phyloP scores from a whole-genome alignment of 2,329 filamentous ascomycete species.

The Arthroderma sp. region DNA sequence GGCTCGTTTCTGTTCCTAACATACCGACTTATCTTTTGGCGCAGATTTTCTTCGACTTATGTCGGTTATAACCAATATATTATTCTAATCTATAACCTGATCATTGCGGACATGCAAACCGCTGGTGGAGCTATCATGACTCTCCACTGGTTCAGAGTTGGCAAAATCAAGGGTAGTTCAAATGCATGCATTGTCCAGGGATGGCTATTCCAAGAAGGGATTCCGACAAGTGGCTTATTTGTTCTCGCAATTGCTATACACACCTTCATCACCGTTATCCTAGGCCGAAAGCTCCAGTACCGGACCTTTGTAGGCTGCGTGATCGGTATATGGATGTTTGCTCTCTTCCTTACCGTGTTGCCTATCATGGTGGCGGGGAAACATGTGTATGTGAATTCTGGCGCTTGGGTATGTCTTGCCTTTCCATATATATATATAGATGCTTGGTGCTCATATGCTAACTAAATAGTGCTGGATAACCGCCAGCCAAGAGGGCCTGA shows the following conservation, averaged over 20 bases:
- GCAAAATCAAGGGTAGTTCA: constrained; percentile 35
- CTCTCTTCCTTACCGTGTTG: constrained; percentile 36
- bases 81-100: constrained; percentile 42
- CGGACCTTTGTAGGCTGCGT: constrained; percentile 35
- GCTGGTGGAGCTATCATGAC: constrained; percentile 39
- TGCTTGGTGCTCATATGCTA: no score
- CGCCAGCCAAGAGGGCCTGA: constrained; percentile 29
- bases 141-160: constrained; percentile 35
- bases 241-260: constrained; percentile 43
- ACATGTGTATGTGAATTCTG: constrained; percentile 37
- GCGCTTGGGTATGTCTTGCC: constrained; percentile 40
- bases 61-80: constrained; percentile 44
- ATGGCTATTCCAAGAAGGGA: constrained; percentile 41
- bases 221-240: constrained; percentile 41
- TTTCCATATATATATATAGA: no score
- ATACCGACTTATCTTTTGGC: constrained; percentile 40
- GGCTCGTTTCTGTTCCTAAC: constrained; percentile 38
- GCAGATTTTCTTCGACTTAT: constrained; percentile 35
- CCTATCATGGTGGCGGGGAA: constrained; percentile 32
- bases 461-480: constrained; percentile 40
- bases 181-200: constrained; percentile 40
- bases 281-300: constrained; percentile 36
- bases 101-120: constrained; percentile 41
- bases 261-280: constrained; percentile 39
- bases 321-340: constrained; percentile 35